These are phyloP conservation scores for Elaphomyces granulatus DNA, from an alignment of 495 filamentous ascomycete species.

Conservation along the genomic window DNA sequence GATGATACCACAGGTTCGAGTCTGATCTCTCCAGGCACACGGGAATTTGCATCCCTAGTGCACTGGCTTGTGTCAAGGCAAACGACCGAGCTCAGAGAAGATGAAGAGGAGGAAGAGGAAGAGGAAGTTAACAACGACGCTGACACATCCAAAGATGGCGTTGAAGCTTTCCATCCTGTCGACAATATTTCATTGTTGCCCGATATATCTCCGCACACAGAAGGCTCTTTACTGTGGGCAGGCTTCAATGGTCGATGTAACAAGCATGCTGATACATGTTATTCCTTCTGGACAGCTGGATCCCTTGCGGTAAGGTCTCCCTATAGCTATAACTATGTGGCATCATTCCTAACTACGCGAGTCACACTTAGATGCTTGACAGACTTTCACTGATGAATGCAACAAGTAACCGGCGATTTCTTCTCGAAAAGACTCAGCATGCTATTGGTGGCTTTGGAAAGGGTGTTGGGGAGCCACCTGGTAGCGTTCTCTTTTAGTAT, in stretches of 20 bases:
- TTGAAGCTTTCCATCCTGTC: conserved; percentile 11
- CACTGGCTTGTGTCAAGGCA: conserved; percentile 62
- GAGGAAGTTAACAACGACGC: conserved; percentile 26
- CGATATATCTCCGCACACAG: conserved; percentile 18
- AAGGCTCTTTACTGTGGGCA: conserved; percentile 31
- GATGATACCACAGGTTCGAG: conserved; percentile 7
- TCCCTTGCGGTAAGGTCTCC: conserved; percentile 42
- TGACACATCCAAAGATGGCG: too few species aligned
- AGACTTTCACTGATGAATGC: conserved; percentile 44
- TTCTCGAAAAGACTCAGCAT: conserved; percentile 84
- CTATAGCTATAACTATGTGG: conserved; percentile 2
- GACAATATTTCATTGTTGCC: conserved; percentile 22
- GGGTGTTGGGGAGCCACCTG: conserved; percentile 58
- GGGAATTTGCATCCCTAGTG: conserved; percentile 31
- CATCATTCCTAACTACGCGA: conserved; percentile 6
- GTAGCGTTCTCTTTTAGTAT: conserved; percentile 20
- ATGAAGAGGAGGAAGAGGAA: conserved; percentile 35
- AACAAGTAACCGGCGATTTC: conserved; percentile 51
- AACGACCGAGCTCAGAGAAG: conserved; percentile 37
- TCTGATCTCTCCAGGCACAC: conserved; percentile 21
- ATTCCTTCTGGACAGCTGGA: conserved; percentile 77
- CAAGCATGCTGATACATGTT: conserved; percentile 86
- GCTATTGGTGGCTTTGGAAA: conserved; percentile 84
- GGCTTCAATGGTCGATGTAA: conserved; percentile 84
- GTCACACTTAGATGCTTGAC: conserved; percentile 51